phyloP scores from a whole-genome alignment of 108 stramenopile genomes.

The Cylindrotheca fusiformis region DNA sequence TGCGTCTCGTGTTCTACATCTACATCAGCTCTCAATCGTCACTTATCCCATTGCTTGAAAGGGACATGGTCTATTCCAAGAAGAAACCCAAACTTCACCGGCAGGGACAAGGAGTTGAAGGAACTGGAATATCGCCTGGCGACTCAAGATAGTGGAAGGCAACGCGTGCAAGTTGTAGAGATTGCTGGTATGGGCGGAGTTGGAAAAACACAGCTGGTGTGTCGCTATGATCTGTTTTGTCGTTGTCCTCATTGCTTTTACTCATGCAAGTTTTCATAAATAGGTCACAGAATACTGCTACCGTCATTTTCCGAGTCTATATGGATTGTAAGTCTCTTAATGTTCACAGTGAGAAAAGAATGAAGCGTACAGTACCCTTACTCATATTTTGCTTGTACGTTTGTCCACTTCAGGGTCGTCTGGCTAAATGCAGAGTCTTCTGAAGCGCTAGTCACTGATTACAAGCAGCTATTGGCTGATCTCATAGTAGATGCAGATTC shows the following conservation, averaged over 20 bases:
- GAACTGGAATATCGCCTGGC: conserved; percentile 31
- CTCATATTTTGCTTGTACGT: too few relatives aligned
- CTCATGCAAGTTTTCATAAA: too few relatives aligned
- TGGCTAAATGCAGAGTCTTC: conserved; percentile 62
- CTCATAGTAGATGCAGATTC: conserved; percentile 36
- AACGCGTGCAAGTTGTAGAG: conserved; percentile 48
- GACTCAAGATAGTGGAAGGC: conserved; percentile 1
- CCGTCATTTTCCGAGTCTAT: conserved; percentile 49
- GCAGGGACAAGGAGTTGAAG: conserved; percentile 43
- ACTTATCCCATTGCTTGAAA: too few relatives aligned
- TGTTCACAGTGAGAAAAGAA: too few relatives aligned
- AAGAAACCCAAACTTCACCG: conserved; percentile 56
- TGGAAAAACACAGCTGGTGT: conserved; percentile 23
- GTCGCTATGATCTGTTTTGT: too few relatives aligned
- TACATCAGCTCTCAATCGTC: too few relatives aligned
- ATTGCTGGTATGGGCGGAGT: conserved; percentile 61
- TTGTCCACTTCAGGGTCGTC: too few relatives aligned
- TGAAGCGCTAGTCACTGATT: conserved; percentile 52
- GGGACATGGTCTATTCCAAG: conserved; percentile 59
- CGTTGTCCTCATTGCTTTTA: too few relatives aligned
- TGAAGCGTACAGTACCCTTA: too few relatives aligned
- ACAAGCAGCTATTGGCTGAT: conserved; percentile 57
- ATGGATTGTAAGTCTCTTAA: too few relatives aligned
- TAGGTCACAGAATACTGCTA: conserved; percentile 57
- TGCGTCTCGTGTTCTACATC: too few relatives aligned